Base-by-base conservation (phyloP, 176 grass and related monocot species). In the Alloteropsis semialata region DNA sequence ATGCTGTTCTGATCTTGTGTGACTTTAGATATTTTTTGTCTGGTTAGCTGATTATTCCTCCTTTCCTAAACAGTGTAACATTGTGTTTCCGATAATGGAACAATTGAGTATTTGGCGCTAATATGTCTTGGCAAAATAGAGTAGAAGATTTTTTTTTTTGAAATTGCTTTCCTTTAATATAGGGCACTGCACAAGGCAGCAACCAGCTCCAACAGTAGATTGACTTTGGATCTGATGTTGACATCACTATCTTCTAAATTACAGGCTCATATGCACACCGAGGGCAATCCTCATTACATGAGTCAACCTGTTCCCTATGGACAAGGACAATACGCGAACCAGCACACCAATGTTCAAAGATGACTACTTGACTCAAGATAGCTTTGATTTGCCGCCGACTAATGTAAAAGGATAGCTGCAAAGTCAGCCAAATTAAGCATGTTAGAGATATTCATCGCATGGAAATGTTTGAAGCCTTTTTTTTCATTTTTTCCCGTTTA, bases 311-410 rank as follows among this genome's bases (percentile, higher is more conserved):
- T 72, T 68, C 46, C 85, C 33, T 91, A 87, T 62, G 67, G 61
- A 17, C 80, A 83, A 45, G 65, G 59, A 15, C 81, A 84, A 42
- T 92, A 90, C 18, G 87, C 80, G 10, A 56, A 27, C 69, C 92
- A 89, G 30, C 87, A 89, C 62, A 77, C 82, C 66, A 74, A 85
- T 45, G 48, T 81, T 80, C 89, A 92, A 73, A 94, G 89, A 94
- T 94, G 76, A 91, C 63, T 65, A 37, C n/a, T 19, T n/a, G 45
- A 58, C 37, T 54, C 5, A 14, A 65, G 67, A n/a, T 53, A 66
- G 21, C 63, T 86, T 78, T 82, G 84, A 83, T 41, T 42, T 41
- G 73, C 3, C 65, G 65, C 49, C 10, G 32, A 41, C 78, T 30
- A 38, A 65, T 83, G 65, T 90, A 86, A 70, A 71, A 68, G 44